phyloP scores from a whole-genome alignment of 2,329 filamentous ascomycete species.

The Cladophialophora yegresii region DNA sequence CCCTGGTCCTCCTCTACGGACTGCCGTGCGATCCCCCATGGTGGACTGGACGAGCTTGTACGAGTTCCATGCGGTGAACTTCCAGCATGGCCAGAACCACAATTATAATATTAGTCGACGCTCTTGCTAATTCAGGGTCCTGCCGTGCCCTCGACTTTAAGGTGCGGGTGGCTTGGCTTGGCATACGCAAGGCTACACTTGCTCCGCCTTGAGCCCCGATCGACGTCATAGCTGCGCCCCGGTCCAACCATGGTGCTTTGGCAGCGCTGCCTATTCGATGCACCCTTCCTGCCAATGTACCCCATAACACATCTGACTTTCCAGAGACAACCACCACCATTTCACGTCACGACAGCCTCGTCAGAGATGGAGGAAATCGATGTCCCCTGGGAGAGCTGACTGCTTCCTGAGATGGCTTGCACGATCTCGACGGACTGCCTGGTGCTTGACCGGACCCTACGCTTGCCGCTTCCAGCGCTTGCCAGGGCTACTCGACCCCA shows the following conservation, averaged over 20 bases:
- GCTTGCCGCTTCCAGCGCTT: neutral
- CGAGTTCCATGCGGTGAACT: neutral
- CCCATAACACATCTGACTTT: neutral
- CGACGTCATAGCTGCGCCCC: constrained; percentile 1
- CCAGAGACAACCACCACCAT: neutral
- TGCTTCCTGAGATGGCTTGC: neutral
- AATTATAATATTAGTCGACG: neutral
- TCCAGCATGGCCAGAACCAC: neutral
- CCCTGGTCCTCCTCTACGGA: neutral
- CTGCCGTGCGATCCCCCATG: neutral
- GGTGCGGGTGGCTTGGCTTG: constrained; percentile 21
- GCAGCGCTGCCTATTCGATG: neutral
- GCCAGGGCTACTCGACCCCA: neutral
- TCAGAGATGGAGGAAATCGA: neutral
- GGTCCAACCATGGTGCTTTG: neutral
- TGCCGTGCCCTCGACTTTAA: constrained; percentile 5
- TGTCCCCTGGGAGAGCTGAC: neutral
- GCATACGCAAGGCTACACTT: constrained; percentile 31
- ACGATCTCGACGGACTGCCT: neutral
- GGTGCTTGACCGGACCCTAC: neutral
- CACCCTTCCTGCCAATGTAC: neutral
- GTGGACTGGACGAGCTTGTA: neutral
- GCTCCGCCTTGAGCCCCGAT: too few species aligned
- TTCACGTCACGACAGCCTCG: neutral
- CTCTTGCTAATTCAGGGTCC: neutral